Conservation (phyloP, 208 protist species). For the Sergeia podlipaevii region DNA sequence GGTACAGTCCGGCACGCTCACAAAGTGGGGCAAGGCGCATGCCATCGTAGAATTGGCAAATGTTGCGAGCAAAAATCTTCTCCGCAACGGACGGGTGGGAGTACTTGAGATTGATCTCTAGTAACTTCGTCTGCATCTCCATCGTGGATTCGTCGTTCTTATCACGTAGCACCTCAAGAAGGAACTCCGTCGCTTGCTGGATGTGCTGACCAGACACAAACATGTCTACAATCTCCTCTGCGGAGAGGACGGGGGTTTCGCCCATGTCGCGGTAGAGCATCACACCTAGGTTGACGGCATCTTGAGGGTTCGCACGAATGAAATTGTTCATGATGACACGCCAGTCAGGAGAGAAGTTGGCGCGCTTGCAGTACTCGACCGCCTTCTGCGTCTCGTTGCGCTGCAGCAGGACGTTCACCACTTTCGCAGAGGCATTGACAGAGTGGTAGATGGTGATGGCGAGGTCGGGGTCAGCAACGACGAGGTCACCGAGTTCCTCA, state of each 20-base stretch:
- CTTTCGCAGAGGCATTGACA: conserved; percentile 92
- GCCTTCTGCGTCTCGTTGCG: conserved; percentile 97
- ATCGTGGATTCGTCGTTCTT: conserved; percentile 89
- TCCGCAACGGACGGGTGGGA: conserved; percentile 97
- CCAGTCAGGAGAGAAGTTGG: conserved; percentile 96
- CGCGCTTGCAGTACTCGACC: conserved; percentile 96
- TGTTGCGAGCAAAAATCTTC: conserved; percentile 96
- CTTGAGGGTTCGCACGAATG: conserved; percentile 88
- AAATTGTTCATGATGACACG: conserved; percentile 93
- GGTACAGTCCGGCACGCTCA: conserved; percentile 97
- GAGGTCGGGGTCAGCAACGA: conserved; percentile 89
- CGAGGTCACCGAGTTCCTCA: conserved; percentile 98
- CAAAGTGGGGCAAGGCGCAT: conserved; percentile 96
- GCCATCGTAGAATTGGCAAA: conserved; percentile 98
- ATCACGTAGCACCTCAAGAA: conserved; percentile 96
- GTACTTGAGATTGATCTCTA: conserved; percentile 99
- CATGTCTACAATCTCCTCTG: conserved; percentile 93
- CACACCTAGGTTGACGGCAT: conserved; percentile 89
- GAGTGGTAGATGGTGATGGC: conserved; percentile 98
- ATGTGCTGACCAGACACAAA: conserved; percentile 96
- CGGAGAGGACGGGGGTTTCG: conserved; percentile 68
- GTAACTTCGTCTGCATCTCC: conserved; percentile 98
- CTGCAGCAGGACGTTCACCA: conserved; percentile 93
- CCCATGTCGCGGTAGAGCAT: conserved; percentile 90
- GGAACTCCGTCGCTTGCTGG: conserved; percentile 96